Percentiles rank a stretch among this genome's conserved stretches.
phyloP scores from a whole-genome alignment of 1,284 basidiomycete species.

The Cryptococcus floricola region DNA sequence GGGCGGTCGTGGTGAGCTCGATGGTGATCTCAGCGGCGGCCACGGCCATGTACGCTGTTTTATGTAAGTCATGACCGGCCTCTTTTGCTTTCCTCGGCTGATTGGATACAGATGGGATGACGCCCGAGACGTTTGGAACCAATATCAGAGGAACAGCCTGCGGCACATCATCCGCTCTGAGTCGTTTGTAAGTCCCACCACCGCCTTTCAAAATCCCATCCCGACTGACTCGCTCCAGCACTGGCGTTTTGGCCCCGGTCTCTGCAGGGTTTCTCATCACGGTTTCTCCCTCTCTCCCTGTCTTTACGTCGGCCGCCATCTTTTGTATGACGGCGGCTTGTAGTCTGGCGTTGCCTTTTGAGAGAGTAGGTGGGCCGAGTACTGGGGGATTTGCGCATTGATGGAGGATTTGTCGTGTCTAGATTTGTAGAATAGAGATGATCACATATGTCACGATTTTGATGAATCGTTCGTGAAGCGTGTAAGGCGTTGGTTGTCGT shows the following conservation, averaged over 20 bases:
- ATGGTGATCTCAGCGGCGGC: conserved; percentile 76
- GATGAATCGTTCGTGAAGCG: no score
- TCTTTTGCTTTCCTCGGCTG: neutral
- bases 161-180: conserved; percentile 83
- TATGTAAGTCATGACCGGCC: conserved; percentile 60
- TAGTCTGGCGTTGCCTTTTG: conserved; percentile 59
- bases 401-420: no score
- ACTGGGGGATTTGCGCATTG: neutral
- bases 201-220: neutral
- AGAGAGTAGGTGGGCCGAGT: conserved; percentile 26
- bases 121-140: conserved; percentile 82
- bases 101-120: conserved; percentile 60
- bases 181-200: conserved; percentile 63
- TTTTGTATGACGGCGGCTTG: conserved; percentile 67
- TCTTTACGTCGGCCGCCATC: conserved; percentile 69
- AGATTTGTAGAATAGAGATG: no score
- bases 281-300: conserved; percentile 68
- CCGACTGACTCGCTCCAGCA: conserved; percentile 53
- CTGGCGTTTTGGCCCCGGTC: conserved; percentile 86
- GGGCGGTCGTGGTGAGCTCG: conserved; percentile 68
- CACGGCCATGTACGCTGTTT: conserved; percentile 86
- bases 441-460: no score
- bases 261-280: conserved; percentile 75
- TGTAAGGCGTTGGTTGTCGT: no score
- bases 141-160: conserved; percentile 82